Evolutionary conservation across 2,329 filamentous ascomycete species (phyloP).

Genomic region (Torrubiella hemipterigena): DNA sequence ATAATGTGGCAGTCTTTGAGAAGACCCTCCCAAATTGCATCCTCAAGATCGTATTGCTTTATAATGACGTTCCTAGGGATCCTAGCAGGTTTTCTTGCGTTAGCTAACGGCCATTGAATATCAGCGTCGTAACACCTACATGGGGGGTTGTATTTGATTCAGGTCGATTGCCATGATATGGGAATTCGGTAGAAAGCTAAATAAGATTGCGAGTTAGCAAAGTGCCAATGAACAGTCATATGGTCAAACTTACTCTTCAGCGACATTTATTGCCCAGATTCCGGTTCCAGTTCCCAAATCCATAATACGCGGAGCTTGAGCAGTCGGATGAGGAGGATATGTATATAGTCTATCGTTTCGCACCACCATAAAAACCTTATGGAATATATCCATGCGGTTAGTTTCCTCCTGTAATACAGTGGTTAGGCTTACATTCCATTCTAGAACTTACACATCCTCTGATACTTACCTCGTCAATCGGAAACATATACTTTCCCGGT

Average conservation of each 20-base stretch:
- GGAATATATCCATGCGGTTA: conserved; percentile 70
- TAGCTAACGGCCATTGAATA: not conserved
- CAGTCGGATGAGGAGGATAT: conserved; percentile 8
- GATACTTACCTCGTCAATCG: conserved; percentile 57
- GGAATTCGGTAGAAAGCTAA: conserved; percentile 13
- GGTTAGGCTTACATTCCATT: not conserved
- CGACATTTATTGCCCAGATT: conserved; percentile 84
- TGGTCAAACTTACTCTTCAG: conserved; percentile 43
- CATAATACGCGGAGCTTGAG: conserved; percentile 29
- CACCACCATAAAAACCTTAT: conserved; percentile 61
- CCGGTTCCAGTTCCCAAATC: conserved; percentile 78
- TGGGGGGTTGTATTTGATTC: conserved; percentile 24
- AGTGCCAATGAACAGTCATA: not conserved
- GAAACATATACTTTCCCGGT: conserved; percentile 62
- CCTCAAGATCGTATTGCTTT: conserved; percentile 65
- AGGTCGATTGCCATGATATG: conserved; percentile 26
- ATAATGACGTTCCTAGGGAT: conserved; percentile 48
- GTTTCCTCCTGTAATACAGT: conserved; percentile 45
- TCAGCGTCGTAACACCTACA: conserved; percentile 14
- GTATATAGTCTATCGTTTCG: conserved; percentile 30
- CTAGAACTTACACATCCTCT: not conserved
- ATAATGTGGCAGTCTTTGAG: conserved; percentile 62
- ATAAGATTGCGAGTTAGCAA: too few species aligned
- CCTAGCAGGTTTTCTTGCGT: conserved; percentile 27
- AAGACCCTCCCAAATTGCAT: conserved; percentile 44